These are phyloP conservation scores for Geranomyces michiganensis DNA, from an alignment of 192 early-diverging fungal species.

Conservation along the genomic window DNA sequence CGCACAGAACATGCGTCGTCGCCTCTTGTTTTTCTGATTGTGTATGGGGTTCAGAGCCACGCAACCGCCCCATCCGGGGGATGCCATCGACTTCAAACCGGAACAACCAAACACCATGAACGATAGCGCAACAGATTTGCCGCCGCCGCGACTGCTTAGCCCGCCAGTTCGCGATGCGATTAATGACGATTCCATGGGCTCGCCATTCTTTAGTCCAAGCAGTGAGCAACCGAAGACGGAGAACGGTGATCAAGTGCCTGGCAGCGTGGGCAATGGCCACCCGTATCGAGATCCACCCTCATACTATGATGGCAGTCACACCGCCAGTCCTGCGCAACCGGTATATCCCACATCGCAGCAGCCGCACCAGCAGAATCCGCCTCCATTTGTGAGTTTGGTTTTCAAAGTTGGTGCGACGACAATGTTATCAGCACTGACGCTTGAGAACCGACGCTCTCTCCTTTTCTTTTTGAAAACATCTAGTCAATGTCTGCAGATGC, in stretches of 20 bases:
- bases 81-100: slow-evolving; percentile 1
- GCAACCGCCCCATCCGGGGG: neutral
- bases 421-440: neutral
- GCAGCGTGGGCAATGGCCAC: neutral
- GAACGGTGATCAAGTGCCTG: neutral
- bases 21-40: no score
- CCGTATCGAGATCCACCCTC: neutral
- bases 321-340: no score
- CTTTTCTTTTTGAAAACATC: neutral
- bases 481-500: neutral
- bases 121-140: neutral
- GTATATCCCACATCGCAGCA: neutral
- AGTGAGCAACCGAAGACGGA: neutral
- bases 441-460: neutral
- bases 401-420: neutral
- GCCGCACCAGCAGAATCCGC: neutral
- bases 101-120: neutral
- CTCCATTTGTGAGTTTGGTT: neutral
- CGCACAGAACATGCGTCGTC: neutral
- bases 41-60: neutral
- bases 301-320: neutral
- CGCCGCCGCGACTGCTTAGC: no score
- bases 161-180: neutral
- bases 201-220: neutral
- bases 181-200: neutral